These are phyloP conservation scores for Jasminum sambac DNA, from an alignment of 257 asterid species.

Conservation along the genomic window DNA sequence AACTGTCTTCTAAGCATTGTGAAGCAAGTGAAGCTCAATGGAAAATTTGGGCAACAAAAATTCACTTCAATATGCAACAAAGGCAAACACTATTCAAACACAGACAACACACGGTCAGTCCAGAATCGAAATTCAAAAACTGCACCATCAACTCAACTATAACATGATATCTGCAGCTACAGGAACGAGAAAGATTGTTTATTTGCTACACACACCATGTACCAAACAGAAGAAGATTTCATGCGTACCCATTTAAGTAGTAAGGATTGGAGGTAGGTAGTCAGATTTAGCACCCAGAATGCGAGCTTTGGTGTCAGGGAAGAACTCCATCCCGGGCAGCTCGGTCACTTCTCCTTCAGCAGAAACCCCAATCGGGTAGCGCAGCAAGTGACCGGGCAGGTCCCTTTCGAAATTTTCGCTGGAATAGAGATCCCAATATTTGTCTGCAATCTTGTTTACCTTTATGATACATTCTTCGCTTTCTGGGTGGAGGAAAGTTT, in stretches of 20 bases:
- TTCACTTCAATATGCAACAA: background rate
- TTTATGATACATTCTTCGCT: constrained; percentile 64
- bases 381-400: constrained; percentile 91
- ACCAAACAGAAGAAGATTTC: background rate
- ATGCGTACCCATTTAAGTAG: constrained; percentile 39
- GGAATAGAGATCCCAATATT: constrained; percentile 78
- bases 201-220: constrained; percentile 17
- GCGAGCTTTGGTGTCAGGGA: constrained; percentile 92
- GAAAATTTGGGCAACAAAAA: background rate
- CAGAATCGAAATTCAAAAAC: constrained; percentile 22
- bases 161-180: constrained; percentile 19
- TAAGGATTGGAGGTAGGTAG: constrained; percentile 88
- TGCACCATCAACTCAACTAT: constrained; percentile 13
- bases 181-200: constrained; percentile 5
- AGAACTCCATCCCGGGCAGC: constrained; percentile 80
- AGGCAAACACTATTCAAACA: constrained; percentile 13
- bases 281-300: constrained; percentile 77
- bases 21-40: too few relatives aligned
- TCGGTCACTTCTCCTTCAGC: constrained; percentile 69
- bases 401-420: constrained; percentile 72
- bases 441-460: constrained; percentile 69
- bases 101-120: constrained; percentile 11
- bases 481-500: constrained; percentile 64
- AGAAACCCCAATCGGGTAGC: constrained; percentile 76
- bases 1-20: background rate